A percentile compares a stretch with the other conserved stretches of the same genome.
Conservation (phyloP, 2,329 filamentous ascomycete species). For the Ceratocystis papillata region DNA sequence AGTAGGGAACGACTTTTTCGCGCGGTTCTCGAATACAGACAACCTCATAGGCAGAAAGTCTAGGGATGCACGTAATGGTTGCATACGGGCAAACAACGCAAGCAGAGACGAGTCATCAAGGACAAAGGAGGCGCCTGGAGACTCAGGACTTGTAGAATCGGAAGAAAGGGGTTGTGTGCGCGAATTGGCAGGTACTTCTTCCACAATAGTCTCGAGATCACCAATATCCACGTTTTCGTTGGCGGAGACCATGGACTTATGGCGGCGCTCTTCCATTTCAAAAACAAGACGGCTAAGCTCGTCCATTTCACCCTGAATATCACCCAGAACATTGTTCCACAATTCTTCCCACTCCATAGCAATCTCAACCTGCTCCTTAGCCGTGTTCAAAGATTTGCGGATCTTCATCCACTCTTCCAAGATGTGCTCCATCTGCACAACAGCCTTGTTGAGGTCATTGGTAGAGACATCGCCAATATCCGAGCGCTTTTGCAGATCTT, state of each 20-base stretch:
- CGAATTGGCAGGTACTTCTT: conserved; percentile 58
- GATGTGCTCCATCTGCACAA: conserved; percentile 82
- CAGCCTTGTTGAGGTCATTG: conserved; percentile 61
- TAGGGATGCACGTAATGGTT: conserved; percentile 79
- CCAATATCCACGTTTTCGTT: conserved; percentile 66
- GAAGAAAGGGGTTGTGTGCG: conserved; percentile 41
- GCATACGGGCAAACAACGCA: conserved; percentile 87
- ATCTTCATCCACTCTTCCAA: conserved; percentile 76
- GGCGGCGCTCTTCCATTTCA: conserved; percentile 93
- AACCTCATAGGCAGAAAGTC: conserved; percentile 94
- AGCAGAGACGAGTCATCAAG: conserved; percentile 83
- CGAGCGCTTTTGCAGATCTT: conserved; percentile 67
- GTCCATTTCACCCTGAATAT: conserved; percentile 81
- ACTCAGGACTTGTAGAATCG: conserved; percentile 51
- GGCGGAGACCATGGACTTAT: conserved; percentile 60
- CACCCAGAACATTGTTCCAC: conserved; percentile 85
- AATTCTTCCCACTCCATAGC: conserved; percentile 99
- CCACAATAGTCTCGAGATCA: conserved; percentile 84
- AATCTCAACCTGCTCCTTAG: conserved; percentile 86
- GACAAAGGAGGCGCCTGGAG: conserved; percentile 46
- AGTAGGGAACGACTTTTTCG: conserved; percentile 69
- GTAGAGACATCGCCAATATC: conserved; percentile 64
- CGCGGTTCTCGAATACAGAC: conserved; percentile 71
- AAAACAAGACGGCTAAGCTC: conserved; percentile 73
- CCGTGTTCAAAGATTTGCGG: conserved; percentile 60